These are phyloP conservation scores for Chaetomium olivaceum DNA, from an alignment of 2,329 filamentous ascomycete species.

Conservation along the genomic window DNA sequence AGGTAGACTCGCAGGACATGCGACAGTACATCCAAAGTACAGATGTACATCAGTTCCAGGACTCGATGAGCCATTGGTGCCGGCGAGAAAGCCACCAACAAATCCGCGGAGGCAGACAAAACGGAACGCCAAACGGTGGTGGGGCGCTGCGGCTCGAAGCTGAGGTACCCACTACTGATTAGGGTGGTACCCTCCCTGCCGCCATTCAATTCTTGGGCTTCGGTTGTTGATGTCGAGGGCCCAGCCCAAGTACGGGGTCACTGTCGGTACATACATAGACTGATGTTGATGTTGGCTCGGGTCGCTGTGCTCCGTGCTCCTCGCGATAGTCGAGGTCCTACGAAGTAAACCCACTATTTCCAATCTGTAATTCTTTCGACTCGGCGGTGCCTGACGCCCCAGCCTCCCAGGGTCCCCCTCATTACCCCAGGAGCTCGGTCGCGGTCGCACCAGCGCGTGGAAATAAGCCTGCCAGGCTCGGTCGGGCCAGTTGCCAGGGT, in stretches of 20 bases:
- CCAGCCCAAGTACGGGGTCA: background rate
- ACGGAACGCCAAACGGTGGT: slow-evolving; percentile 27
- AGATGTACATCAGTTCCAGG: background rate
- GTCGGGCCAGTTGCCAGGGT: background rate
- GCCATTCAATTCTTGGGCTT: background rate
- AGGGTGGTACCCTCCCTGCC: slow-evolving; percentile 13
- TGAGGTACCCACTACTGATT: slow-evolving; percentile 27
- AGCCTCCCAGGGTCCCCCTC: background rate
- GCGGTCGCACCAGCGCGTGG: slow-evolving; percentile 9
- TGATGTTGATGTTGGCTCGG: slow-evolving; percentile 4
- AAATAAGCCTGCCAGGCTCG: background rate
- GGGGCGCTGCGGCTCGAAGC: slow-evolving; percentile 7
- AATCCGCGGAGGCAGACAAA: background rate
- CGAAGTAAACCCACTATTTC: background rate
- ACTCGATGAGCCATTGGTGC: background rate
- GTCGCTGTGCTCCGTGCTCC: slow-evolving; percentile 1
- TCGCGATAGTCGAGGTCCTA: background rate
- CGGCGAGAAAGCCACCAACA: background rate
- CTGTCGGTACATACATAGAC: background rate
- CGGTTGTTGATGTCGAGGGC: background rate
- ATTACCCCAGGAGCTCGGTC: background rate
- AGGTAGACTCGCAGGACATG: background rate
- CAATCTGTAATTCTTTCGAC: background rate
- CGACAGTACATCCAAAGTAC: background rate
- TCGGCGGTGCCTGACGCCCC: background rate